Evolutionary conservation across 352 stramenopile species (phyloP), one percentile per base, ranked within the genome.

Genomic region (Phytophthora tubulina): DNA sequence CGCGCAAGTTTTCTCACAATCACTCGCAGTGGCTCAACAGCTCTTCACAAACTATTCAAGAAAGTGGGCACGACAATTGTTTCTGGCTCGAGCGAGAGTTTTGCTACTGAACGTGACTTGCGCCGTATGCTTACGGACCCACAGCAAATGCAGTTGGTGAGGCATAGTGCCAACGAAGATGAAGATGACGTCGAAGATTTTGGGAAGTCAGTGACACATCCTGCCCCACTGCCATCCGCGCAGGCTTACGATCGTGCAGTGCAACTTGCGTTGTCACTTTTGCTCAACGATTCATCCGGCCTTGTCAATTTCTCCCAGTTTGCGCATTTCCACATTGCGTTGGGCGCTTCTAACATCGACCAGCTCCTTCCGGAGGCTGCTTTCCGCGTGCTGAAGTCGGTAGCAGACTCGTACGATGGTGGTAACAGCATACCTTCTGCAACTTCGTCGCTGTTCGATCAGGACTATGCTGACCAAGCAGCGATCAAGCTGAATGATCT

Each of bases 301-400:
- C 78, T 95, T 5, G 81, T 95, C 35, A 96, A 95, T 58, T 96
- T 96, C 46, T 96, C 89, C 3, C 89, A 96, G 72, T 95, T 96
- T 76, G 89, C 88, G 21, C 86, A 96, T 63, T 96, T 96, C 36
- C 88, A 96, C 67, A 96, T 96, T 59, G 85, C 86, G 10, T 70
- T 95, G 4, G 82, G 82, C 5, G 76, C 85, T 39, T 84, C 84
- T 4, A 91, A 83, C 49, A 82, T 89, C 15, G 86, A 95, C 39
- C 89, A 94, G 42, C 60, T 95, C 15, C 73, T 95, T 27, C 80
- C 89, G 0, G 85, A 96, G 57, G 89, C 88, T 11, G 79, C 86
- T 27, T 96, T 94, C 53, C 89, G 89, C 3, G 82, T 95, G 36
- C 55, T 93, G 7, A 89, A 92, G 55, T 79, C 83, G 9, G 41